Evolutionary conservation across 2,329 filamentous ascomycete species (phyloP).

Genomic region (Rugonectria rugulosa): DNA sequence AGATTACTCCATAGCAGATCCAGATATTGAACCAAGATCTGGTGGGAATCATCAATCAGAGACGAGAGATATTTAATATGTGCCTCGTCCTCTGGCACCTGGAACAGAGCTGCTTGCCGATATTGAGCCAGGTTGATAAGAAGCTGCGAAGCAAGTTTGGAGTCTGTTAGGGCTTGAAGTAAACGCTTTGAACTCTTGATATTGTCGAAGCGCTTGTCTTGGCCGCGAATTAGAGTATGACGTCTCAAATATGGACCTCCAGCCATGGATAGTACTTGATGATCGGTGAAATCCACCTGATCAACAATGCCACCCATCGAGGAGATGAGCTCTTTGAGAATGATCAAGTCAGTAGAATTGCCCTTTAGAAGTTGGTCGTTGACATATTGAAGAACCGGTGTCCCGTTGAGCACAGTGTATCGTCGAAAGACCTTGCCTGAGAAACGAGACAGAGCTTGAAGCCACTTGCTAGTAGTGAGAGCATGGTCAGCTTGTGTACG

Average conservation of each 20-base stretch:
- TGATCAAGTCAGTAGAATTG: constrained; percentile 89
- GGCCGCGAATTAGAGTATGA: constrained; percentile 80
- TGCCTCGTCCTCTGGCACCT: constrained; percentile 72
- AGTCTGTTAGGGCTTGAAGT: constrained; percentile 79
- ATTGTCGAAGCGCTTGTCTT: constrained; percentile 82
- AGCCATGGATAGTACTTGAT: constrained; percentile 86
- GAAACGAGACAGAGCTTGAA: constrained; percentile 89
- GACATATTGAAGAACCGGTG: constrained; percentile 89
- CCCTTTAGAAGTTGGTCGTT: constrained; percentile 81
- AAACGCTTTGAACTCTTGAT: constrained; percentile 79
- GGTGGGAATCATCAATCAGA: constrained; percentile 88
- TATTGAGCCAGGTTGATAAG: constrained; percentile 93
- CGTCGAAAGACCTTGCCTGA: constrained; percentile 88
- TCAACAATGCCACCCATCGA: constrained; percentile 95
- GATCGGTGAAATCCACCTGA: constrained; percentile 86
- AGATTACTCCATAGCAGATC: constrained; percentile 87
- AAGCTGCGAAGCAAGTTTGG: constrained; percentile 79
- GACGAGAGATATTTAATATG: constrained; percentile 91
- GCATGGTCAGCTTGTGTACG: constrained; percentile 69
- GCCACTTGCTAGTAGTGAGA: constrained; percentile 86
- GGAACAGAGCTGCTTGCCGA: constrained; percentile 84
- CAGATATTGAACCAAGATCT: constrained; percentile 85
- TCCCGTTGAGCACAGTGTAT: constrained; percentile 83
- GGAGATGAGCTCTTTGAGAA: constrained; percentile 87
- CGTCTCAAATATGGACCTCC: constrained; percentile 82